Evolutionary conservation across 768 basidiomycete species (phyloP), one percentile per base, ranked within the genome.

Genomic region (Trametes maxima): DNA sequence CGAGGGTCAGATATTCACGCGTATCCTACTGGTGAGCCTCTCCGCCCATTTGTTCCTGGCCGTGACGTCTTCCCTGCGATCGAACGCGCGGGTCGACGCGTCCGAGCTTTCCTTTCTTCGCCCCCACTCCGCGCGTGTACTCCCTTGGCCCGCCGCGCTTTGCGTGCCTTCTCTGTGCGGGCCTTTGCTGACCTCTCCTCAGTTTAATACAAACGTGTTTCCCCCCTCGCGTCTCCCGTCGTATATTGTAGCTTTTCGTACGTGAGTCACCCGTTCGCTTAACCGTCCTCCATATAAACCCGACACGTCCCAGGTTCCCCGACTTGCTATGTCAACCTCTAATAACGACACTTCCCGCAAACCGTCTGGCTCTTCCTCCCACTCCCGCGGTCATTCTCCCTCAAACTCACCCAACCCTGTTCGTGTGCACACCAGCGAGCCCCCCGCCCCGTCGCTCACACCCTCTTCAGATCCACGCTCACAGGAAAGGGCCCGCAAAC

Each of bases 301-400:
- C 39, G 16, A 24, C 51, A n/a, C 59, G 33, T 54, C 59, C 54
- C 51, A 62, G 64, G 39, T 44, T 59, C 52, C 28, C 44, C 39
- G 45, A 35, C 59, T 36, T 50, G 59, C 59, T 52, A 74, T 74
- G 73, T 70, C 73, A 45, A 68, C 60, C 55, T 65, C 65, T 63
- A 68, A 74, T 69, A 65, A 72, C 72, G 75, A 74, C 33, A 46
- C 65, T 33, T 59, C 86, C 22, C 83, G 86, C 69, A 88, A 89
- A 68, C 85, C 86, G 43, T 88, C 89, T 36, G 83, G 82, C 57
- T 87, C 88, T 25, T 86, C 88, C n/a, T 81, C 82, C 17, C 85
- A 82, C 60, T 88, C 88, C 49, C 77, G 79, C 47, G 78, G 80
- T 33, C 87, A 82, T 67, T 89, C 89, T 2, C 87, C 89, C 0